A percentile compares a stretch with the other conserved stretches of the same genome.
Evolutionary conservation across 2,329 filamentous ascomycete genomes (phyloP).

Genomic region (Cyphellophora attinorum): DNA sequence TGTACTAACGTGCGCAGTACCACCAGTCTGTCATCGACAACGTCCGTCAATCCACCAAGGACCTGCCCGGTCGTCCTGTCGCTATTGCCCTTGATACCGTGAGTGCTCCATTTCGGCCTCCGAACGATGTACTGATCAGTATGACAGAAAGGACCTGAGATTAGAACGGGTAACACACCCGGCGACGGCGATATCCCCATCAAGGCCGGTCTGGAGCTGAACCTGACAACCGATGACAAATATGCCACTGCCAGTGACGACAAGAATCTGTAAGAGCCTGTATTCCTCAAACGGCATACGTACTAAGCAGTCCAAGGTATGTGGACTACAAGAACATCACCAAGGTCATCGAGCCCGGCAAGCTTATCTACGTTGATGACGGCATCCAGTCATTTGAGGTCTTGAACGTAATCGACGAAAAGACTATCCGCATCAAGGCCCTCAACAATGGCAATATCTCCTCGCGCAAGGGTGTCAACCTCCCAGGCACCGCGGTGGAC

Average conservation of each 20-base stretch:
- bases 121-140: not conserved
- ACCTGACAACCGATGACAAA: conserved; percentile 92
- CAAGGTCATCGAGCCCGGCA: conserved; percentile 85
- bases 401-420: conserved; percentile 72
- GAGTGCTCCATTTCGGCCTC: conserved; percentile 27
- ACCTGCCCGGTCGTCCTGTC: conserved; percentile 71
- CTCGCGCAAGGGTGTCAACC: conserved; percentile 98
- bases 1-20: conserved; percentile 49
- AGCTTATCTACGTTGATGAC: conserved; percentile 96
- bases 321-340: conserved; percentile 99
- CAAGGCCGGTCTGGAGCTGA: conserved; percentile 70
- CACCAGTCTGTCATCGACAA: conserved; percentile 98
- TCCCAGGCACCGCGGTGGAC: conserved; percentile 97
- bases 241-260: conserved; percentile 78
- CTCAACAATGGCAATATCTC: conserved; percentile 99
- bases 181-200: conserved; percentile 71
- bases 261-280: conserved; percentile 84
- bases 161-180: conserved; percentile 69
- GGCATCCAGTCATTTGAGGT: conserved; percentile 97
- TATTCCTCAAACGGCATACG: not conserved
- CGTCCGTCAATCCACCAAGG: conserved; percentile 73
- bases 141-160: conserved; percentile 66
- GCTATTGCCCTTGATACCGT: conserved; percentile 85
- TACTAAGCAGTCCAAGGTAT: conserved; percentile 49
- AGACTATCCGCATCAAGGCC: conserved; percentile 77